phyloP scores from a whole-genome alignment of 192 early-diverging fungal genomes.

The Backusella tarrabulga region DNA sequence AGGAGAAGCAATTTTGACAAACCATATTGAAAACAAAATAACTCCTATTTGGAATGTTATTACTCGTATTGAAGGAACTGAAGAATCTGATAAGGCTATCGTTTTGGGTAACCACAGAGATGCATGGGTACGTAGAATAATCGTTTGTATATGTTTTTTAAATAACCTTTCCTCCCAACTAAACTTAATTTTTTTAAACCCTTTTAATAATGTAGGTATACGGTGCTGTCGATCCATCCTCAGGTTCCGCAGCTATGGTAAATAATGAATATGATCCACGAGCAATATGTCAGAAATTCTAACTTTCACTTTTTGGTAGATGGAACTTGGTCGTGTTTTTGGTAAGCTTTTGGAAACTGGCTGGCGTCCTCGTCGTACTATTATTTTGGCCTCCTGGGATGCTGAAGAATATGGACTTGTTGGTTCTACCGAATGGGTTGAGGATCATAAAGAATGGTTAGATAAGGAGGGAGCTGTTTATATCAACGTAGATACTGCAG shows the following conservation, averaged over 20 bases:
- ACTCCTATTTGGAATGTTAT: conserved; percentile 67
- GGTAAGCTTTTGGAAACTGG: conserved; percentile 57
- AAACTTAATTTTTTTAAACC: not conserved
- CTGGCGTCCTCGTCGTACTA: conserved; percentile 65
- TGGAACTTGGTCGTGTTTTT: conserved; percentile 56
- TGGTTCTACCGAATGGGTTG: conserved; percentile 74
- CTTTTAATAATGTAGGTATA: conserved; percentile 28
- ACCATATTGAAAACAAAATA: conserved; percentile 51
- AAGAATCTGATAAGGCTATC: conserved; percentile 53
- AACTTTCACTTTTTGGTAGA: not conserved
- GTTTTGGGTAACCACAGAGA: conserved; percentile 62
- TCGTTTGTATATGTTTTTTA: not conserved
- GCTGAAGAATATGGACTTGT: conserved; percentile 64
- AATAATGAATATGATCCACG: not conserved
- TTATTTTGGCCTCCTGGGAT: conserved; percentile 71
- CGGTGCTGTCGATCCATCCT: conserved; percentile 64
- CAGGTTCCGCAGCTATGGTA: conserved; percentile 57
- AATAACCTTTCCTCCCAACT: not conserved
- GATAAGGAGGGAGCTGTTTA: conserved; percentile 56
- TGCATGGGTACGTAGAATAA: conserved; percentile 48
- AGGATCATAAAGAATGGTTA: conserved; percentile 61
- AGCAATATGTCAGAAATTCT: not conserved
- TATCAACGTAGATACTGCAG: conserved; percentile 60
- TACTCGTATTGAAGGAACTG: conserved; percentile 56
- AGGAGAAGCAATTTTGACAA: conserved; percentile 50